Percentiles rank a stretch among this genome's conserved stretches.
Evolutionary conservation across 2,329 filamentous ascomycete species (phyloP).

Genomic region (Emmonsiellopsis sp.): DNA sequence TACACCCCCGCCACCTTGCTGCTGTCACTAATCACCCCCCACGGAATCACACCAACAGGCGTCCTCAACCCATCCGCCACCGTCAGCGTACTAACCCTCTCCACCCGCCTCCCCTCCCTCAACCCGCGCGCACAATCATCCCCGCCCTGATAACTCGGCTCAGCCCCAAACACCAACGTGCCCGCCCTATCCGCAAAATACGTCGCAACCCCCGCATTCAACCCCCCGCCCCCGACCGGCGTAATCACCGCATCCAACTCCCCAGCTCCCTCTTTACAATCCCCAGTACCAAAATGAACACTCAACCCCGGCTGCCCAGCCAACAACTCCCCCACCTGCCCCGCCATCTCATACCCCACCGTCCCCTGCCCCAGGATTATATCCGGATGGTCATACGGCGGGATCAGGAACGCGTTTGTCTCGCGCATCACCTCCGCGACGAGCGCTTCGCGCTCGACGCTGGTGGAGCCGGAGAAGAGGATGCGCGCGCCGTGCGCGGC

Average conservation of each 20-base stretch:
- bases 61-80: slow-evolving; percentile 85
- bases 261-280: slow-evolving; percentile 6
- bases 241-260: slow-evolving; percentile 63
- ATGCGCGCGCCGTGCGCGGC: slow-evolving; percentile 66
- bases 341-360: slow-evolving; percentile 68
- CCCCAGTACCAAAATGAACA: slow-evolving; percentile 9
- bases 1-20: slow-evolving; percentile 62
- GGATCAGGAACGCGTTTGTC: slow-evolving; percentile 70
- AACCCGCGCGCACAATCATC: slow-evolving; percentile 73
- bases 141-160: slow-evolving; percentile 71
- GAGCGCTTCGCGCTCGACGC: slow-evolving; percentile 68
- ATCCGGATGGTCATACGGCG: slow-evolving; percentile 86
- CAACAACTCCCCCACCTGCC: slow-evolving; percentile 55
- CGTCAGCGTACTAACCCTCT: slow-evolving; percentile 62
- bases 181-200: slow-evolving; percentile 56
- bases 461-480: slow-evolving; percentile 73
- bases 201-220: slow-evolving; percentile 75
- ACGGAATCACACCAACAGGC: slow-evolving; percentile 66
- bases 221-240: slow-evolving; percentile 78
- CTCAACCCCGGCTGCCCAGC: slow-evolving; percentile 18
- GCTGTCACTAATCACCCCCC: slow-evolving; percentile 63
- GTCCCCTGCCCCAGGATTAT: slow-evolving; percentile 94
- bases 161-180: slow-evolving; percentile 73
- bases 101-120: slow-evolving; percentile 53
- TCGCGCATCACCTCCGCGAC: slow-evolving; percentile 57